These are phyloP conservation scores for Globisporangium uncinulatum DNA, from an alignment of 352 stramenopile species.

Conservation along the genomic window DNA sequence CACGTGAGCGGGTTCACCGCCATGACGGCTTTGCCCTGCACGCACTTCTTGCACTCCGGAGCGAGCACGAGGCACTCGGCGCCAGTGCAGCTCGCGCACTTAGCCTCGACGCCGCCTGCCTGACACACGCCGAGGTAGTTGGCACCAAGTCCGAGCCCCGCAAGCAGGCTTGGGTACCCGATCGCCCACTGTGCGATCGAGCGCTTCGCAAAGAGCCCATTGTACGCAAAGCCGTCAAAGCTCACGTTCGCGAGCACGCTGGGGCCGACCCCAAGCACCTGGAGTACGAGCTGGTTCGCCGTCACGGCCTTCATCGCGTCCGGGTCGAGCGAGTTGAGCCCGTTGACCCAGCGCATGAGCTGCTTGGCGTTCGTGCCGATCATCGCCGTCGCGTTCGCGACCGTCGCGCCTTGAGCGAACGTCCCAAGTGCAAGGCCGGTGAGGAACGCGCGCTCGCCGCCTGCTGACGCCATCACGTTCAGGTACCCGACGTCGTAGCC, in stretches of 20 bases:
- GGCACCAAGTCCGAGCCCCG: conserved; percentile 43
- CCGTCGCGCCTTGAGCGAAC: conserved; percentile 26
- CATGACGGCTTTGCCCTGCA: conserved; percentile 27
- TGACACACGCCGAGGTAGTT: conserved; percentile 50
- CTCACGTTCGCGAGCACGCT: conserved; percentile 34
- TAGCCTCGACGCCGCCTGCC: conserved; percentile 22
- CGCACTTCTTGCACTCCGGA: conserved; percentile 32
- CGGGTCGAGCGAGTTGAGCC: conserved; percentile 69
- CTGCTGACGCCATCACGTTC: conserved; percentile 53
- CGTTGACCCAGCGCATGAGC: conserved; percentile 75
- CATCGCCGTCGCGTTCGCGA: conserved; percentile 16
- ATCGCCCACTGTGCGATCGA: conserved; percentile 58
- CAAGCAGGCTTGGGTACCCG: conserved; percentile 66
- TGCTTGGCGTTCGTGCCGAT: conserved; percentile 37
- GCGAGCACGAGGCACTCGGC: conserved; percentile 30
- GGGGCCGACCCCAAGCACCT: conserved; percentile 26
- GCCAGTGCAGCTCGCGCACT: conserved; percentile 38
- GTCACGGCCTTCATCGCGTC: conserved; percentile 56
- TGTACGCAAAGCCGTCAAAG: conserved; percentile 64
- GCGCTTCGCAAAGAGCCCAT: conserved; percentile 60
- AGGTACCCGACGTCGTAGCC: conserved; percentile 63
- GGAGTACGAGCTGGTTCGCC: conserved; percentile 30
- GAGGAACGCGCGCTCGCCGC: conserved; percentile 57
- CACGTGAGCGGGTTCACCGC: conserved; percentile 40
- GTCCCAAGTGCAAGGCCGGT: conserved; percentile 32